Evolutionary conservation across 140 eudicot species (phyloP).

Genomic region (Cichorium intybus): DNA sequence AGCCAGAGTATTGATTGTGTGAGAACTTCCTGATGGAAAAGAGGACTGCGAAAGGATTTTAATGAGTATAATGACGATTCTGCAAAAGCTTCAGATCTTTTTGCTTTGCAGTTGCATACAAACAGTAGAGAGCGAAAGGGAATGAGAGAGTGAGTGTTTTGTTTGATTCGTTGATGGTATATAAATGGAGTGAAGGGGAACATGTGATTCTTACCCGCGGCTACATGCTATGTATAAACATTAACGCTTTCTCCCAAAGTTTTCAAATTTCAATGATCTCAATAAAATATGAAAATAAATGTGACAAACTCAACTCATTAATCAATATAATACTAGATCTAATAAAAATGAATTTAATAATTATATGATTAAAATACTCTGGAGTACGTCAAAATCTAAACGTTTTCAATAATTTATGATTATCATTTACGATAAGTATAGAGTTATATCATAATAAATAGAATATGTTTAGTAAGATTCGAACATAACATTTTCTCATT

Average conservation of each 20-base stretch:
- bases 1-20: constrained; percentile 33
- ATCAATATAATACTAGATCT: neutral
- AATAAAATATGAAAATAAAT: neutral
- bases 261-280: constrained; percentile 17
- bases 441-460: neutral
- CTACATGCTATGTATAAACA: constrained; percentile 41
- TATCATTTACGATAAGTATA: neutral
- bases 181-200: constrained; percentile 21
- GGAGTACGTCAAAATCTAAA: neutral
- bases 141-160: constrained; percentile 9
- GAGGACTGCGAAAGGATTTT: constrained; percentile 2
- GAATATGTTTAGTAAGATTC: too few relatives aligned
- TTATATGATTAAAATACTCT: neutral
- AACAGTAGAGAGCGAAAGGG: constrained; percentile 4
- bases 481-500: too few relatives aligned
- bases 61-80: neutral
- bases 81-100: constrained; percentile 15
- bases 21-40: neutral
- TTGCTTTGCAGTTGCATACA: constrained; percentile 3
- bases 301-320: neutral
- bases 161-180: constrained; percentile 22
- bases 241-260: constrained; percentile 21
- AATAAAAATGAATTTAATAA: too few relatives aligned
- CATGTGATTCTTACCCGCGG: constrained; percentile 29
- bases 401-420: neutral